These are phyloP conservation scores for Phoma sp. DNA, from an alignment of 2,329 filamentous ascomycete species.

Conservation along the genomic window DNA sequence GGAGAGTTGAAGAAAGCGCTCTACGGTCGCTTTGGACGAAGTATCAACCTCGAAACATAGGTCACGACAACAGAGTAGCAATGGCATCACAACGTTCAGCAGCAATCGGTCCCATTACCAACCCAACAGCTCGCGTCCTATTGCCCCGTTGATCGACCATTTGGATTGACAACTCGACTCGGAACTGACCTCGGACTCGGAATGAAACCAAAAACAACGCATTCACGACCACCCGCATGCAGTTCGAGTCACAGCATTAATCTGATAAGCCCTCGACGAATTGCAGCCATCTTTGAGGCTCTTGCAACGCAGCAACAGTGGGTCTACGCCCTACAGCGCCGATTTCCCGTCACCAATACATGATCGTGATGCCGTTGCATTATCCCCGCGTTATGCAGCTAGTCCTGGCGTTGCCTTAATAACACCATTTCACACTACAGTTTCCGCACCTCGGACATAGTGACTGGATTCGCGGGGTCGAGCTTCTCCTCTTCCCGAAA, in stretches of 20 bases:
- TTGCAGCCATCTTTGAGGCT: conserved; percentile 6
- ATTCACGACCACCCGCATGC: background rate
- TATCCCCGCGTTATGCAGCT: conserved; percentile 21
- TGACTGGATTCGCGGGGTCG: conserved; percentile 18
- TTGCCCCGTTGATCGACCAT: background rate
- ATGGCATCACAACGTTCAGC: background rate
- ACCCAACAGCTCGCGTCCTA: background rate
- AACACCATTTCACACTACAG: conserved; percentile 8
- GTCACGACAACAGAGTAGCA: background rate
- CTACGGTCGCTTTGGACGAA: conserved; percentile 93
- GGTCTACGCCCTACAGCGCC: conserved; percentile 13
- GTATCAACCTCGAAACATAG: conserved; percentile 92
- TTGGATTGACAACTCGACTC: conserved; percentile 3
- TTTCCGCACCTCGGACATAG: conserved; percentile 19
- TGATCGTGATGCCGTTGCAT: conserved; percentile 17
- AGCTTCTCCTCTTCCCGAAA: background rate
- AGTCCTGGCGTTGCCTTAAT: conserved; percentile 19
- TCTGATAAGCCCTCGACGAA: background rate
- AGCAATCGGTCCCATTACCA: background rate
- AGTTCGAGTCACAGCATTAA: conserved; percentile 11
- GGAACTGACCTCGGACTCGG: conserved; percentile 16
- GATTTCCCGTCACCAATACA: conserved; percentile 9
- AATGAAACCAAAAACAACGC: conserved; percentile 1
- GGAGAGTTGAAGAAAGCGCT: conserved; percentile 85
- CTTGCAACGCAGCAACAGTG: conserved; percentile 13